Evolutionary conservation across 2,329 filamentous ascomycete species (phyloP), one percentile per base, ranked within the genome.

Genomic region (Exserohilum turcica): DNA sequence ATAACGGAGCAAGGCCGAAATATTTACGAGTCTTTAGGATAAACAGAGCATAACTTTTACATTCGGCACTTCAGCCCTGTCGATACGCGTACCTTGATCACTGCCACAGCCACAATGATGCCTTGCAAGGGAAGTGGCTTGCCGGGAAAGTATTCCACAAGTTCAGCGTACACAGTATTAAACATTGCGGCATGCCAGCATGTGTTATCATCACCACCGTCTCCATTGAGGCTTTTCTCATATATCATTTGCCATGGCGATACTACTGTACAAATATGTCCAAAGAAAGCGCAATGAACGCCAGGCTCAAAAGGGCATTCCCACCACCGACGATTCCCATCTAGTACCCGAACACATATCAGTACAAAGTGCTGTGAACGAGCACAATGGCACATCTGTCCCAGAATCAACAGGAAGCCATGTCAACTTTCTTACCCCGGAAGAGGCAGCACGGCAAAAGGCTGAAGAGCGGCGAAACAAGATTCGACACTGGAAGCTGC

Each of bases 401-500:
- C 10, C 43, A 19, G 28, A 31, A 16, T 43, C 39, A 13, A 28
- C 51, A 44, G 49, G 40, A 24, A 48, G 31, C n/a, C 50, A 54
- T 28, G 52, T 46, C 32, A 54, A 53, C 13, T 59, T 57, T 15
- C 44, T 54, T 15, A 60, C 56, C 4, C 48, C 55, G 12, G 56
- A 50, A 46, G 52, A 65, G 39, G 37, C 51, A 16, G 44, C 52
- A 49, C 53, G 43, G 38, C 52, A 51, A 16, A 63, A 60, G 27
- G 43, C 52, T 21, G 56, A 63, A 9, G 43, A 48, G 9, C 58
- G 53, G n/a, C 56, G 38, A 44, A 54, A 52, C 42, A 56, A 70
- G n/a, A 73, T 72, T 38, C 79, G 87, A 63, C 78, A 86, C 44
- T 83, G 78, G 78, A 88, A 83, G 63, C 68, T 89, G 9, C 80